Percentiles rank a stretch among this genome's conserved stretches.
phyloP scores from a whole-genome alignment of 805 yeast species.

The Huiozyma naganishii region DNA sequence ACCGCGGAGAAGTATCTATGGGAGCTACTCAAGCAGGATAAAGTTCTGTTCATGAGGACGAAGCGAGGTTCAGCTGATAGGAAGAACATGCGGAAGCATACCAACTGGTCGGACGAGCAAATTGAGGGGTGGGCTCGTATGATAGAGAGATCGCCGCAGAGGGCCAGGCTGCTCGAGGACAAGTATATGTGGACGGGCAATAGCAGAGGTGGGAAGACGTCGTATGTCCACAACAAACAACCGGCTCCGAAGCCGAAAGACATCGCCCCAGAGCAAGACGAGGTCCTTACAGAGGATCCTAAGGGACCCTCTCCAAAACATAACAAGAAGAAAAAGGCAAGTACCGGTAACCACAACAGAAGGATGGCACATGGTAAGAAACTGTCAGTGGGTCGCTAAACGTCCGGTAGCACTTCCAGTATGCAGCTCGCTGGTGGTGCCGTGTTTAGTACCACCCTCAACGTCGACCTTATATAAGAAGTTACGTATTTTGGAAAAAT shows the following conservation, averaged over 20 bases:
- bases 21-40: slow-evolving; percentile 42
- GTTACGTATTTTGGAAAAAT: too few species aligned
- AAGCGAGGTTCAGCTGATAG: slow-evolving; percentile 44
- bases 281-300: slow-evolving; percentile 1
- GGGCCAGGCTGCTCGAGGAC: slow-evolving; percentile 54
- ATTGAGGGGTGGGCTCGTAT: slow-evolving; percentile 88
- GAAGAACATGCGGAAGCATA: slow-evolving; percentile 37
- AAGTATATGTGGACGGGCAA: slow-evolving; percentile 42
- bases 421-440: too few species aligned
- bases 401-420: too few species aligned
- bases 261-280: neutral
- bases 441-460: too few species aligned
- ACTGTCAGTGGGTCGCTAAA: slow-evolving; percentile 14
- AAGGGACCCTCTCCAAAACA: slow-evolving; percentile 5
- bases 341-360: slow-evolving; percentile 54
- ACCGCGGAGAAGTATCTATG: slow-evolving; percentile 47
- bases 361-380: slow-evolving; percentile 53
- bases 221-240: slow-evolving; percentile 21
- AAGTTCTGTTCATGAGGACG: slow-evolving; percentile 36
- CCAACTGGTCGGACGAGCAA: slow-evolving; percentile 79
- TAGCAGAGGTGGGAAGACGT: slow-evolving; percentile 21
- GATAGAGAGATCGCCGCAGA: slow-evolving; percentile 53
- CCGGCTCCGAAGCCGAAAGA: neutral
- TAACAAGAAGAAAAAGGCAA: slow-evolving; percentile 29
- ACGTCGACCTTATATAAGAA: too few species aligned